Conservation (phyloP, 441 rosid genomes). For the Populus hybrid region DNA sequence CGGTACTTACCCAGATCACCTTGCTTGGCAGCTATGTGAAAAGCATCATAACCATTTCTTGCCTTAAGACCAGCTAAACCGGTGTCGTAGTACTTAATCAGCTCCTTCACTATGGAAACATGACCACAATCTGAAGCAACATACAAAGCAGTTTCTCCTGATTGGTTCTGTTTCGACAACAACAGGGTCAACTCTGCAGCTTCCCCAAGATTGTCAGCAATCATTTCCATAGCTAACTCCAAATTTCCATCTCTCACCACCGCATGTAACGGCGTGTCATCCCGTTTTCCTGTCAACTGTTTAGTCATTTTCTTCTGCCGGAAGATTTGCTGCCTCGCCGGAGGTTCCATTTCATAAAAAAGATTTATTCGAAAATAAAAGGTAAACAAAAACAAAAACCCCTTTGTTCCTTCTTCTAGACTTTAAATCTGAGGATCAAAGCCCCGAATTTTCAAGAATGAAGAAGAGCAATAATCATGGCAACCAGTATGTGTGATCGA, state of each 20-base stretch:
- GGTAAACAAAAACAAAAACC: not conserved
- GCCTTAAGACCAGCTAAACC: slow-evolving; percentile 56
- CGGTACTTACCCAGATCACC: slow-evolving; percentile 59
- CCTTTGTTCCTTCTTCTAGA: not conserved
- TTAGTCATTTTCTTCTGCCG: slow-evolving; percentile 54
- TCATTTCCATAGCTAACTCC: slow-evolving; percentile 41
- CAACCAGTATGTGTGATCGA: not conserved
- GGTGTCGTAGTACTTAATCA: slow-evolving; percentile 52
- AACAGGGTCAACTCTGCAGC: slow-evolving; percentile 39
- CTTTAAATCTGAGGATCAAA: not conserved
- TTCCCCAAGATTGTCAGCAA: slow-evolving; percentile 28
- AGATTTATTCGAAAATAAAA: too few relatives aligned
- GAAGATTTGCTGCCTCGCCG: slow-evolving; percentile 28
- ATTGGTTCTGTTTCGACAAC: slow-evolving; percentile 61
- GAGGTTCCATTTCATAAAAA: slow-evolving; percentile 26
- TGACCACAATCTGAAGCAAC: slow-evolving; percentile 56
- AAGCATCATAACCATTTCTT: slow-evolving; percentile 73
- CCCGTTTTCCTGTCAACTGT: slow-evolving; percentile 67
- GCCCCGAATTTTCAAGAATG: slow-evolving; percentile 1
- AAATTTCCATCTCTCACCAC: slow-evolving; percentile 64
- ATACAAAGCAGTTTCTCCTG: slow-evolving; percentile 76
- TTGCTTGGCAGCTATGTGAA: slow-evolving; percentile 82
- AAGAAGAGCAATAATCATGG: slow-evolving; percentile 14
- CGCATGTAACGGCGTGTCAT: slow-evolving; percentile 59
- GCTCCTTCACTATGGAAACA: slow-evolving; percentile 55